Evolutionary conservation across 805 yeast genomes (phyloP), one percentile per base, ranked within the genome.

Genomic region (Yarrowia sp.): DNA sequence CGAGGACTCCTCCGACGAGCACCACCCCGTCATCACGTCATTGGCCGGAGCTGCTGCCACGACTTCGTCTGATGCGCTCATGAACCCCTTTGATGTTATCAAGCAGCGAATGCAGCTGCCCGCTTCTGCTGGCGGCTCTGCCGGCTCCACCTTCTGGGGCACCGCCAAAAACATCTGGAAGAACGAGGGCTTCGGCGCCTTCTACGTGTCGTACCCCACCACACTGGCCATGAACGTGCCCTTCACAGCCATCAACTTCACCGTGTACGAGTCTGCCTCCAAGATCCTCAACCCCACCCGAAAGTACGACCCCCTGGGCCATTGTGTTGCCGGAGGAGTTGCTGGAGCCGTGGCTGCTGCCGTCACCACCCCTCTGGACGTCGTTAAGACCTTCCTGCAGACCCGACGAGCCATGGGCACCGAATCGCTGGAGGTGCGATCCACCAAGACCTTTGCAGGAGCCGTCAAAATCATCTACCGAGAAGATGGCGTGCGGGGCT

Each of bases 331-430:
- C 63, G 99, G 99, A 67, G 98, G 96, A 56, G 74, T 92, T 6
- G 91, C 97, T 32, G 99, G 98, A 64, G 98, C 97, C 5, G 80
- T 88, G 14, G 96, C 97, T 29, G 97, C 97, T 8, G 98, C 97
- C 1, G 77, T 92, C 42, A 93, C 97, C 10, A 93, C 93, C 21
- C 99, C 99, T 4, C 80, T 93, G 65, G 99, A 93, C 74, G 94
- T 96, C 71, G 84, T 94, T 67, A 93, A 94, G 75, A 94, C 98
- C 0, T 83, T 90, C 16, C 75, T 93, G 67, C 99, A 93, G 74
- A 91, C 97, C 4, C 81, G 88, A 67, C 62, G 65, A 36, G 55
- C 63, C 27, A 64, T 64, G 51, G 68, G 66, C 55, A 63, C 59
- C 36, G 61, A 42, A 18, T 38, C 55, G 25, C 55, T 35, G 33